Evolutionary conservation across 768 basidiomycete genomes (phyloP).

Genomic region (Kockovaella imperatae): DNA sequence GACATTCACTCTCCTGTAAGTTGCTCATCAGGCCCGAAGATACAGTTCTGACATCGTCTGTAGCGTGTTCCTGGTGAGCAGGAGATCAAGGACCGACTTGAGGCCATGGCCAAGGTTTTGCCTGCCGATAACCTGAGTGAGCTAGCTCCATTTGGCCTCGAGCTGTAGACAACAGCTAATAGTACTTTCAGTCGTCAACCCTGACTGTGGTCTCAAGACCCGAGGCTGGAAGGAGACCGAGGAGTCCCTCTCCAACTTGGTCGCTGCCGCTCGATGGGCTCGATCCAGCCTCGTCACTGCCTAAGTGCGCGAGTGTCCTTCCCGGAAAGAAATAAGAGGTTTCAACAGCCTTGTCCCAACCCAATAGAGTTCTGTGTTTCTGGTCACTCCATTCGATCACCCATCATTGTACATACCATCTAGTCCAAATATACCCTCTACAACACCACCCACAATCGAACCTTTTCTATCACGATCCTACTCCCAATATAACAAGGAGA

Average conservation of each 20-base stretch:
- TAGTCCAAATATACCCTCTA: not conserved
- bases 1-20: constrained; percentile 86
- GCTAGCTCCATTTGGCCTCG: not conserved
- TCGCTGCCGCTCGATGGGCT: constrained; percentile 87
- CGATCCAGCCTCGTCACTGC: constrained; percentile 71
- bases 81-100: constrained; percentile 90
- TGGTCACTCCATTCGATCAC: no score
- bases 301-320: constrained; percentile 47
- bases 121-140: constrained; percentile 55
- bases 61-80: constrained; percentile 84
- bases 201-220: constrained; percentile 97
- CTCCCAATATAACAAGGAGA: no score
- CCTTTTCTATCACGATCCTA: no score
- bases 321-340: not conserved
- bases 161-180: not conserved
- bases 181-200: constrained; percentile 81
- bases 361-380: no score
- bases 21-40: not conserved
- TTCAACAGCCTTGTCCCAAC: constrained; percentile 4
- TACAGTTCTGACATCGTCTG: not conserved
- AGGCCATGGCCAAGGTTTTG: constrained; percentile 72
- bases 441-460: no score
- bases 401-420: not conserved
- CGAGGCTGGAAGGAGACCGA: constrained; percentile 98
- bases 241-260: constrained; percentile 76